Percentiles rank a stretch among this genome's conserved stretches.
phyloP scores from a whole-genome alignment of 306 rosid species.

The Luffa aegyptiaca region DNA sequence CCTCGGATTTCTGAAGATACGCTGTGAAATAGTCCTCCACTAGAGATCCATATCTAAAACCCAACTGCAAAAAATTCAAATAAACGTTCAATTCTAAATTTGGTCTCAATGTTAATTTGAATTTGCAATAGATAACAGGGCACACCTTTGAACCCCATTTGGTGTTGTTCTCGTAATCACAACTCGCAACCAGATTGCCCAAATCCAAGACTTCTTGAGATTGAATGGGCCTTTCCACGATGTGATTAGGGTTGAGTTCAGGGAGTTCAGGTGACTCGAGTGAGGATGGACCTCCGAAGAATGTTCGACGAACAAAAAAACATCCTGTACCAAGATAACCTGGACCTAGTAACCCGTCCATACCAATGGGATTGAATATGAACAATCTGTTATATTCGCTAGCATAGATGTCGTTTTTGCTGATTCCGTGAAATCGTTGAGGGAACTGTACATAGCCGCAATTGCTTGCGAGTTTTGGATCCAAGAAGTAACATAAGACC shows the following conservation, averaged over 20 bases:
- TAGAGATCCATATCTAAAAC: constrained; percentile 32
- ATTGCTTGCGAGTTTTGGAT: not conserved
- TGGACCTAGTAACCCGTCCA: constrained; percentile 27
- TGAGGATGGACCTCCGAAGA: constrained; percentile 29
- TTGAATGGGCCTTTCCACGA: constrained; percentile 16
- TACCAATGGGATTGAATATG: constrained; percentile 10
- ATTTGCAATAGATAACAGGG: not conserved
- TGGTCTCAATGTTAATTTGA: not conserved
- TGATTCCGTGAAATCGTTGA: constrained; percentile 6
- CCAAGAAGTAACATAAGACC: constrained; percentile 20
- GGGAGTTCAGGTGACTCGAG: constrained; percentile 9
- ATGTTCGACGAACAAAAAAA: constrained; percentile 19
- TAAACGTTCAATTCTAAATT: too few relatives aligned
- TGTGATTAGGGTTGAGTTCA: constrained; percentile 7
- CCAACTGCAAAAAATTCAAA: constrained; percentile 10
- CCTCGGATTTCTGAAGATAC: constrained; percentile 16
- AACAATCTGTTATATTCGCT: not conserved
- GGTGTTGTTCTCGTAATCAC: constrained; percentile 21
- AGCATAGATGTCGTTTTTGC: constrained; percentile 10
- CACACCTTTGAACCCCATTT: constrained; percentile 37
- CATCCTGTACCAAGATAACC: constrained; percentile 24
- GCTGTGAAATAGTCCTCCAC: constrained; percentile 28
- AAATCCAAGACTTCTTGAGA: constrained; percentile 5
- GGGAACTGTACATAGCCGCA: constrained; percentile 27
- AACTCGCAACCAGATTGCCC: constrained; percentile 21